Conservation (phyloP, 495 filamentous ascomycete species). For the Polyplosphaeria fusca region DNA sequence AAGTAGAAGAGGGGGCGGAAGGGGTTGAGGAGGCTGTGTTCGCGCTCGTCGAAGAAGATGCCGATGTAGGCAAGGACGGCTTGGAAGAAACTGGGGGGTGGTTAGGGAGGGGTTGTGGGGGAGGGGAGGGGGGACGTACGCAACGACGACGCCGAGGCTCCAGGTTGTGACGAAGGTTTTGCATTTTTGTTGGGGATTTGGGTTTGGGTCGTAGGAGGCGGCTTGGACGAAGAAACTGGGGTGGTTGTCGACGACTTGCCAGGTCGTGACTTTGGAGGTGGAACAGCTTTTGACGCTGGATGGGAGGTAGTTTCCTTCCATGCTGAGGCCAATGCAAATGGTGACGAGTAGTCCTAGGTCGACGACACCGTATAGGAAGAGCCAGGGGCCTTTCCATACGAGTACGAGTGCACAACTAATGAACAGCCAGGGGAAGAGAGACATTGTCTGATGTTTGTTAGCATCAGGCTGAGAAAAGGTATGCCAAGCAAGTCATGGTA, state of each 20-base stretch:
- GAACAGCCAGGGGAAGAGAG: constrained; percentile 18
- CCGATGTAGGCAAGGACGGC: constrained; percentile 26
- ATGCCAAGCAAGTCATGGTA: background rate
- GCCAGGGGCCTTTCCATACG: constrained; percentile 2
- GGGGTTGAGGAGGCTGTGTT: constrained; percentile 28
- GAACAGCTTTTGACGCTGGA: background rate
- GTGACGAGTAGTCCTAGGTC: constrained; percentile 17
- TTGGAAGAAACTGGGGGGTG: constrained; percentile 14
- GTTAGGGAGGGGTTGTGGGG: background rate
- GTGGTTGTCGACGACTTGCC: constrained; percentile 13
- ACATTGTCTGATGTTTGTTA: constrained; percentile 10
- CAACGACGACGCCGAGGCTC: background rate
- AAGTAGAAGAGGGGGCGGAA: constrained; percentile 19
- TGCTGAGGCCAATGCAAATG: background rate
- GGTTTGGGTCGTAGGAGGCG: background rate
- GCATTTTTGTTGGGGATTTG: constrained; percentile 1
- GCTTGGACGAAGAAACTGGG: constrained; percentile 17
- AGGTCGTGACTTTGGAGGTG: constrained; percentile 1
- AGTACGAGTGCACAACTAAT: constrained; percentile 18
- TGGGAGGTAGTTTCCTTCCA: constrained; percentile 26
- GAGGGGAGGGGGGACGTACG: constrained; percentile 1
- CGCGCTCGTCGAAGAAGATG: constrained; percentile 28
- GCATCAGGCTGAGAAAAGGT: background rate
- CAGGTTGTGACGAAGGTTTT: constrained; percentile 14
- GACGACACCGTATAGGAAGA: constrained; percentile 18